Conservation (phyloP, 495 filamentous ascomycete species). For the Daldinia grandis region DNA sequence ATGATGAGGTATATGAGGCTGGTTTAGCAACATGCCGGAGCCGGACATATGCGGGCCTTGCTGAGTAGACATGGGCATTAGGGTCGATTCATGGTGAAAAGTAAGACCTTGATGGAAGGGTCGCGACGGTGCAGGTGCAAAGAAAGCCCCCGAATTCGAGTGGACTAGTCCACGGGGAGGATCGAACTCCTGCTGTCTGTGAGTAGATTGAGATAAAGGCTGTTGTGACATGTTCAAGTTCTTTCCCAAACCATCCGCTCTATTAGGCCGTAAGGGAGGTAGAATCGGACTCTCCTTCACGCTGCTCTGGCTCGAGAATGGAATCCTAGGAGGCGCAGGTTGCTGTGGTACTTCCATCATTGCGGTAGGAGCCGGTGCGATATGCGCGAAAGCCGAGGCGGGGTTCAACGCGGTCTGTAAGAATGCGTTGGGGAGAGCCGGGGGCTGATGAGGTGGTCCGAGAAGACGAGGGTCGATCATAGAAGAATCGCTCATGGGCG, state of each 20-base stretch:
- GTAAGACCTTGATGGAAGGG: slow-evolving; percentile 54
- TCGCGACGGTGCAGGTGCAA: slow-evolving; percentile 47
- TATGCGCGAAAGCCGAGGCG: slow-evolving; percentile 31
- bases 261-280: slow-evolving; percentile 53
- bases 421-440: slow-evolving; percentile 46
- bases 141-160: slow-evolving; percentile 53
- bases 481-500: slow-evolving; percentile 15
- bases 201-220: slow-evolving; percentile 13
- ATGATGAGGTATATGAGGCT: slow-evolving; percentile 24
- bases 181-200: slow-evolving; percentile 36
- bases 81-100: slow-evolving; percentile 44
- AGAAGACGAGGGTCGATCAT: slow-evolving; percentile 42
- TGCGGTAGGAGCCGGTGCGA: slow-evolving; percentile 37
- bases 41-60: slow-evolving; percentile 15
- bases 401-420: slow-evolving; percentile 56
- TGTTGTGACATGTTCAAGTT: slow-evolving; percentile 31
- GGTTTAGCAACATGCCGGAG: slow-evolving; percentile 25
- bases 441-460: slow-evolving; percentile 13
- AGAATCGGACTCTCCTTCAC: slow-evolving; percentile 41
- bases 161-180: slow-evolving; percentile 46
- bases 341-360: slow-evolving; percentile 26
- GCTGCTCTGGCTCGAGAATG: slow-evolving; percentile 33
- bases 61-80: slow-evolving; percentile 28
- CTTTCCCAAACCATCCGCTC: slow-evolving; percentile 31
- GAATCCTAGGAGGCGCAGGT: slow-evolving; percentile 29